These are phyloP conservation scores for Arthonia radiata DNA, from an alignment of 495 filamentous ascomycete species.

Conservation along the genomic window DNA sequence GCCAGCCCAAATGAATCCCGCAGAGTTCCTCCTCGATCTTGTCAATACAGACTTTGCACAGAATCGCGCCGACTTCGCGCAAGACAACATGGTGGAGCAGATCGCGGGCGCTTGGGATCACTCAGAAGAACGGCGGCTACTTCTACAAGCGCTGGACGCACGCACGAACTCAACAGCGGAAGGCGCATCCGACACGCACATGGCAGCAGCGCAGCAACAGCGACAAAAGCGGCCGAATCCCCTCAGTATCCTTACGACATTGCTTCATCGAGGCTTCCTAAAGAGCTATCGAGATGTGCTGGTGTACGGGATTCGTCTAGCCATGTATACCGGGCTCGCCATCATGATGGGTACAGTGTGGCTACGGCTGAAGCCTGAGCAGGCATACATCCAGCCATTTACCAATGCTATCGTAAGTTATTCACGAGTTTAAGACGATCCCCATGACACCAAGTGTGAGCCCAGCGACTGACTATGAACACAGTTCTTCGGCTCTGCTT, in stretches of 20 bases:
- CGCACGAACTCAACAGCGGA: no score
- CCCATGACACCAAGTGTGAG: no score
- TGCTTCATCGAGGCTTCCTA: slow-evolving; percentile 50
- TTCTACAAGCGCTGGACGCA: no score
- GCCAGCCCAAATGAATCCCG: slow-evolving; percentile 45
- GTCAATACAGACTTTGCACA: slow-evolving; percentile 46
- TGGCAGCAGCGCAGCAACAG: no score
- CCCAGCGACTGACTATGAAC: no score
- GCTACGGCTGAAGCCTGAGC: slow-evolving; percentile 37
- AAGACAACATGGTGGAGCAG: slow-evolving; percentile 14
- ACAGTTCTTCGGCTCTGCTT: slow-evolving; percentile 52
- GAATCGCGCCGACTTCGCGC: slow-evolving; percentile 11
- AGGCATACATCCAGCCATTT: slow-evolving; percentile 48
- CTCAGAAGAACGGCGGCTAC: no score
- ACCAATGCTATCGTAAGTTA: slow-evolving; percentile 42
- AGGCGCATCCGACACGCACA: no score
- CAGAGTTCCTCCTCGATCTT: slow-evolving; percentile 50
- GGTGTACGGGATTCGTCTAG: slow-evolving; percentile 55
- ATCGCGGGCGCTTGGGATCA: slow-evolving; percentile 21
- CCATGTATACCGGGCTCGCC: slow-evolving; percentile 63
- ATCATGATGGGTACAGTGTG: slow-evolving; percentile 80
- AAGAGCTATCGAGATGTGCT: slow-evolving; percentile 64
- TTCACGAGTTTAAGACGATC: neutral
- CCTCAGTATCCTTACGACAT: slow-evolving; percentile 18
- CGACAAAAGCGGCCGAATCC: slow-evolving; percentile 2